A percentile compares a stretch with the other conserved stretches of the same genome.
phyloP scores from a whole-genome alignment of 2,329 filamentous ascomycete genomes.

The Plectosphaerella plurivora region DNA sequence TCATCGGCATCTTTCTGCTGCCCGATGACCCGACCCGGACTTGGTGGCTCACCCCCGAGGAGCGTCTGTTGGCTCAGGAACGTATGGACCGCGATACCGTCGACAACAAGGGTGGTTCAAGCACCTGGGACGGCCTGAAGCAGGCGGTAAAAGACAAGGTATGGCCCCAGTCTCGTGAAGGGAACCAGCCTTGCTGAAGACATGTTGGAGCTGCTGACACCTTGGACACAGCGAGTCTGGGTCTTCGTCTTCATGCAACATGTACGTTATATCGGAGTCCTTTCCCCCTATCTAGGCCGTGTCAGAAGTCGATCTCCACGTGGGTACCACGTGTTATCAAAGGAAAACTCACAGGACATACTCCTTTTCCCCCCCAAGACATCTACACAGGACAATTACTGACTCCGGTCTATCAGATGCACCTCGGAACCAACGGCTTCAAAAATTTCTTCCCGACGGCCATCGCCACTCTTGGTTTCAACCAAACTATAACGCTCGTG shows the following conservation, averaged over 20 bases:
- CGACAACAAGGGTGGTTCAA: constrained; percentile 13
- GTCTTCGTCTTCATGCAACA: constrained; percentile 43
- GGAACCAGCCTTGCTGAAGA: no score
- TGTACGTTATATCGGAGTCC: no score
- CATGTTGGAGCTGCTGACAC: no score
- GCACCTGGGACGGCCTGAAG: constrained; percentile 33
- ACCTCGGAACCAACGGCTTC: no score
- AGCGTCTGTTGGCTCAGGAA: constrained; percentile 34
- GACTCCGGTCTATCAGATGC: not conserved
- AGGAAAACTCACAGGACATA: no score
- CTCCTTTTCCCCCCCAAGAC: no score
- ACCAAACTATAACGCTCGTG: constrained; percentile 34
- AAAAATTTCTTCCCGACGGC: constrained; percentile 18
- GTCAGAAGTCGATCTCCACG: no score
- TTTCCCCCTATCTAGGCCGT: no score
- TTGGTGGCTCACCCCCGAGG: constrained; percentile 25
- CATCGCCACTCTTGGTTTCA: constrained; percentile 29
- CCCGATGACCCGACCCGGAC: constrained; percentile 26
- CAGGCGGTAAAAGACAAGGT: constrained; percentile 36
- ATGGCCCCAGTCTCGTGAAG: no score
- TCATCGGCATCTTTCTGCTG: constrained; percentile 9
- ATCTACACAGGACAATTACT: no score
- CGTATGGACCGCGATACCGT: constrained; percentile 27
- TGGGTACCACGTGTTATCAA: no score
- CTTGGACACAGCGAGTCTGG: no score